Percentiles rank a stretch among this genome's conserved stretches.
Conservation (phyloP, 2,329 filamentous ascomycete genomes). For the Cryphonectria japonica region DNA sequence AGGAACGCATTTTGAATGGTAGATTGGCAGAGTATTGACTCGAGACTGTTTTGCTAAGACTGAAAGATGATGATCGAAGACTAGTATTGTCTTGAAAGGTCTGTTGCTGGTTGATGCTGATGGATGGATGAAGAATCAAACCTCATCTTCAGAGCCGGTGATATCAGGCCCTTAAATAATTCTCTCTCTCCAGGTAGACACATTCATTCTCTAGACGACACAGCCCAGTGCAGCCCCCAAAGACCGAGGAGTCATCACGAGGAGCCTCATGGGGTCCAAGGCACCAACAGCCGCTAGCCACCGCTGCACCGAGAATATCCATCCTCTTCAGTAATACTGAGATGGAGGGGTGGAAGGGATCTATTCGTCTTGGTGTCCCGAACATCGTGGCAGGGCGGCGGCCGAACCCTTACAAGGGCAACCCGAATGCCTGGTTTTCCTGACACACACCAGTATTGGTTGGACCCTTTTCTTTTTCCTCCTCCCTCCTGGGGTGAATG, state of each 20-base stretch:
- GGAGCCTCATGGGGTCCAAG: slow-evolving; percentile 6
- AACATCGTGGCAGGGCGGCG: not conserved
- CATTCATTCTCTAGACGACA: not conserved
- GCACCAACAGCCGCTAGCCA: not conserved
- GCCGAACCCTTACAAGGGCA: not conserved
- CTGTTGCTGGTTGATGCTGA: not conserved
- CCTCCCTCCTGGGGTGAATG: not conserved
- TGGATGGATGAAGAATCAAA: not conserved
- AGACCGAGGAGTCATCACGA: not conserved
- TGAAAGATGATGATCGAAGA: not conserved
- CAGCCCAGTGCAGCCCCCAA: not conserved
- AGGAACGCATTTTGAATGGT: slow-evolving; percentile 21
- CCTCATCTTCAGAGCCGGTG: not conserved
- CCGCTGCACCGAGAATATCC: not conserved
- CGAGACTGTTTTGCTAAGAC: not conserved
- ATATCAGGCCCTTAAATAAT: not conserved
- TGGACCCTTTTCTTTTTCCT: not conserved
- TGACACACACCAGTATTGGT: not conserved
- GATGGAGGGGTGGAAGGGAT: not conserved
- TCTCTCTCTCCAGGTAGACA: not conserved
- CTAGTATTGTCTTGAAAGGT: not conserved
- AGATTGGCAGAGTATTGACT: not conserved
- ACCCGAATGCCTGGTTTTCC: not conserved
- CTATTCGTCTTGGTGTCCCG: not conserved
- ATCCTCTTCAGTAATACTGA: not conserved